A percentile compares a stretch with the other conserved stretches of the same genome.
Conservation (phyloP, 805 yeast genomes). For the Kluyveromyces siamensis region DNA sequence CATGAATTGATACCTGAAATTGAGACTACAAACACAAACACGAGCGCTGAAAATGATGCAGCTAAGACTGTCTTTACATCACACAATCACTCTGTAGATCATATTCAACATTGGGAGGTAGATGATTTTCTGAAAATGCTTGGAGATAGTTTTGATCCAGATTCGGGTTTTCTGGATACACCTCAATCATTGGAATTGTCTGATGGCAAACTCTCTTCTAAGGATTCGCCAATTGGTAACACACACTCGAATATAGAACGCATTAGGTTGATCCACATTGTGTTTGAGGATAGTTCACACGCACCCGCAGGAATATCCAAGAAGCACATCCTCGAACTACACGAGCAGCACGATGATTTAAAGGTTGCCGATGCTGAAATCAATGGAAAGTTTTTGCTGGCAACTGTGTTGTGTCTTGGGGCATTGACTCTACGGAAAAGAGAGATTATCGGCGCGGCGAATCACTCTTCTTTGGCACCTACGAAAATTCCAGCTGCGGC, state of each 20-base stretch:
- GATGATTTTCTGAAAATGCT: background rate
- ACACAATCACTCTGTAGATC: no score
- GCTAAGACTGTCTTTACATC: no score
- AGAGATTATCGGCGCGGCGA: background rate
- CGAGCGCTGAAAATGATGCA: no score
- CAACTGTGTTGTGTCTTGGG: slow-evolving; percentile 5
- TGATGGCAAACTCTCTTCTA: no score
- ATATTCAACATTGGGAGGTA: no score
- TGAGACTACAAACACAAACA: no score
- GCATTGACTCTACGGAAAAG: slow-evolving; percentile 4
- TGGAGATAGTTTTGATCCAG: background rate
- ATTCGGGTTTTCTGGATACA: no score
- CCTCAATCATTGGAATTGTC: no score
- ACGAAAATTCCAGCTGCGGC: background rate
- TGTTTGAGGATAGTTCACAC: background rate
- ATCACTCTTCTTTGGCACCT: background rate
- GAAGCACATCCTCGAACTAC: background rate
- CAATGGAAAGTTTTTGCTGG: slow-evolving; percentile 2
- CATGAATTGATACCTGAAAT: no score
- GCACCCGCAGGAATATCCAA: background rate
- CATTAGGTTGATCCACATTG: background rate
- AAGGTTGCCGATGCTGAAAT: background rate
- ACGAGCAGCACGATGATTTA: background rate
- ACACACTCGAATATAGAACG: background rate
- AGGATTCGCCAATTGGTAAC: no score